A percentile compares a stretch with the other conserved stretches of the same genome.
phyloP scores from a whole-genome alignment of 2,329 filamentous ascomycete genomes.

The Pseudogymnoascus sp. region DNA sequence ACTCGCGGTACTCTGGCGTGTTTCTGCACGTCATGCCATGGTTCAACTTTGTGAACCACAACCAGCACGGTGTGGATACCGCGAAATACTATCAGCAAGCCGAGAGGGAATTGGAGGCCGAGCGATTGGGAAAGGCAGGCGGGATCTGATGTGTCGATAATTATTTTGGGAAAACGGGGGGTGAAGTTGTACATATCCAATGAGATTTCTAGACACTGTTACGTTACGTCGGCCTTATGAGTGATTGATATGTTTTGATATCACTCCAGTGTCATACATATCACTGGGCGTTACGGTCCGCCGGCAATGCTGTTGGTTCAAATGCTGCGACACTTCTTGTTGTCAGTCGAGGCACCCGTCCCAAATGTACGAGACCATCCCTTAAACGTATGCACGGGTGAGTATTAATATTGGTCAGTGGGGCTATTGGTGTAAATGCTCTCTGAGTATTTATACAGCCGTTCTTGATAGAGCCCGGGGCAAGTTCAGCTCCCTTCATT shows the following conservation, averaged over 20 bases:
- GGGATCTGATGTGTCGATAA: slow-evolving; percentile 11
- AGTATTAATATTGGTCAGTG: no score
- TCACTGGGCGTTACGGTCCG: no score
- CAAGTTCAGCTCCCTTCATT: not conserved
- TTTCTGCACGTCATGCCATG: slow-evolving; percentile 83
- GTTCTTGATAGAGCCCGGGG: not conserved
- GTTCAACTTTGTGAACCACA: slow-evolving; percentile 99
- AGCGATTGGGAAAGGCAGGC: slow-evolving; percentile 34
- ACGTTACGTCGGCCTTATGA: not conserved
- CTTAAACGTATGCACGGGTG: not conserved
- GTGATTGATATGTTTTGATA: not conserved
- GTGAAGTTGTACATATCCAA: slow-evolving; percentile 12
- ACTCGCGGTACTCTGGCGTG: slow-evolving; percentile 84
- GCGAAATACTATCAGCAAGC: slow-evolving; percentile 97
- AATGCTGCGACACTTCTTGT: not conserved
- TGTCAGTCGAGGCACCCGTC: not conserved
- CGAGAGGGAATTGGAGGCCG: slow-evolving; percentile 84
- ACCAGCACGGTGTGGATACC: slow-evolving; percentile 91
- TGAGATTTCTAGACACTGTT: slow-evolving; percentile 4
- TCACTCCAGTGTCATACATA: not conserved
- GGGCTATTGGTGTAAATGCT: not conserved
- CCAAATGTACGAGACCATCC: not conserved
- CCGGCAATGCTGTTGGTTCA: not conserved
- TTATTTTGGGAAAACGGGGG: not conserved
- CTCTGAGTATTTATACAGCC: not conserved